A percentile compares a stretch with the other conserved stretches of the same genome.
phyloP scores from a whole-genome alignment of 352 stramenopile species.

The Ophiocytium majus region DNA sequence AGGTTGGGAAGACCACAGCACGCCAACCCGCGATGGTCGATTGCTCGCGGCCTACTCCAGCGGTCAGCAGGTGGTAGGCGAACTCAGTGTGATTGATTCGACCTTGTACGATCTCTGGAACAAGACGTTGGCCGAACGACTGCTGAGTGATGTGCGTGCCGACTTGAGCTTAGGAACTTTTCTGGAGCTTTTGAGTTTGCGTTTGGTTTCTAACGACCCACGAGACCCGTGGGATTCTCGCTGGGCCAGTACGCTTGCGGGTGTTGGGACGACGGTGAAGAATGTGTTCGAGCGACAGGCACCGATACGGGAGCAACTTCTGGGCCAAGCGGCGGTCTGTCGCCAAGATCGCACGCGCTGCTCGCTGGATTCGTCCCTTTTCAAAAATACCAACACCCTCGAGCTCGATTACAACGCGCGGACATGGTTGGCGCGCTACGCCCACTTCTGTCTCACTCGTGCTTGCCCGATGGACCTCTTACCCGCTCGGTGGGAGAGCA shows the following conservation, averaged over 20 bases:
- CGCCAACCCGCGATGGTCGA: background rate
- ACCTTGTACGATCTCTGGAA: constrained; percentile 12
- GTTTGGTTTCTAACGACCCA: constrained; percentile 1
- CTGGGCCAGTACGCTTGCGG: background rate
- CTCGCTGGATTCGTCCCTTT: background rate
- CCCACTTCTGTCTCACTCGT: background rate
- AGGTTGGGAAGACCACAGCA: background rate
- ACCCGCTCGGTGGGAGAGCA: no score
- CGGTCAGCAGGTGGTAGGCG: no score
- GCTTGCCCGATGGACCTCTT: background rate
- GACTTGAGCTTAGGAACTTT: background rate
- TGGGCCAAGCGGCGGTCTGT: background rate
- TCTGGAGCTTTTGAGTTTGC: no score
- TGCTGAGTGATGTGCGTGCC: no score
- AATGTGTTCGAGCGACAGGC: background rate
- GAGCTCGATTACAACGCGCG: background rate
- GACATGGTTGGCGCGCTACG: background rate
- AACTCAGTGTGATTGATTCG: background rate
- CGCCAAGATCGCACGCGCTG: background rate
- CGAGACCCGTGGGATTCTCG: background rate
- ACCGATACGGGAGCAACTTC: background rate
- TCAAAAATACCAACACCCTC: background rate
- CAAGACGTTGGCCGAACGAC: no score
- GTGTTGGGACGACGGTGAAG: background rate
- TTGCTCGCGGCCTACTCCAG: background rate